Evolutionary conservation across 441 rosid genomes (phyloP).

Genomic region (Lepidium campestre): DNA sequence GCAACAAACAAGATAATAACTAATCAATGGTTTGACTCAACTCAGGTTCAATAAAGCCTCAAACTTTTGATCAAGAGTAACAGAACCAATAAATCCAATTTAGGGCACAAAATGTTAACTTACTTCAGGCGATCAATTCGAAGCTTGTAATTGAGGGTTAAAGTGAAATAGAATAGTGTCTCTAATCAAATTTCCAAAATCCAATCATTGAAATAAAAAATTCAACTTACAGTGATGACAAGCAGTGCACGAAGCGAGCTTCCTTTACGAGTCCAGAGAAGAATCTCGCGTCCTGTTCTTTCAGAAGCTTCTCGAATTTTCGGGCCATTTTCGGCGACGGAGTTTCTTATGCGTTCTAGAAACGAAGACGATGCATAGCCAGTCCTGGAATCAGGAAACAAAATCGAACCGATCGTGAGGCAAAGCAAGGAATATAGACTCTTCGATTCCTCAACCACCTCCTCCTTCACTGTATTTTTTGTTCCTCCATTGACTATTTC

Average conservation of each 20-base stretch:
- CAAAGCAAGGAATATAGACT: slow-evolving; percentile 43
- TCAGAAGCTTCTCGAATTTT: slow-evolving; percentile 49
- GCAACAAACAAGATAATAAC: slow-evolving; percentile 20
- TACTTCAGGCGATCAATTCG: not conserved
- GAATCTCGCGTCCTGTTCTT: slow-evolving; percentile 41
- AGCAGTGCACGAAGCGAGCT: slow-evolving; percentile 73
- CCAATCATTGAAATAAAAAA: not conserved
- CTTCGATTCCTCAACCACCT: slow-evolving; percentile 4
- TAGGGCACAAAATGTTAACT: not conserved
- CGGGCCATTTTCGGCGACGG: slow-evolving; percentile 45
- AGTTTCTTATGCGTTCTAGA: slow-evolving; percentile 42
- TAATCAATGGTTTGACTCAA: not conserved
- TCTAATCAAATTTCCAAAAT: not conserved
- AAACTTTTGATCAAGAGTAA: slow-evolving; percentile 8
- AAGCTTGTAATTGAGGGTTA: not conserved
- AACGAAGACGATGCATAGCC: slow-evolving; percentile 33
- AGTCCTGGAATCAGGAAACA: slow-evolving; percentile 38
- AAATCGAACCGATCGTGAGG: slow-evolving; percentile 37
- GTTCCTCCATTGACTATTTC: slow-evolving; percentile 14
- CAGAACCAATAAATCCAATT: not conserved
- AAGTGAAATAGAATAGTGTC: not conserved
- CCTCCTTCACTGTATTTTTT: not conserved
- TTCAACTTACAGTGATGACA: slow-evolving; percentile 62
- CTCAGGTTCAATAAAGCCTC: slow-evolving; percentile 12
- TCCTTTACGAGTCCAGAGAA: slow-evolving; percentile 75